Conservation (phyloP, 2,329 filamentous ascomycete genomes). For the Claviceps fusiformis region DNA sequence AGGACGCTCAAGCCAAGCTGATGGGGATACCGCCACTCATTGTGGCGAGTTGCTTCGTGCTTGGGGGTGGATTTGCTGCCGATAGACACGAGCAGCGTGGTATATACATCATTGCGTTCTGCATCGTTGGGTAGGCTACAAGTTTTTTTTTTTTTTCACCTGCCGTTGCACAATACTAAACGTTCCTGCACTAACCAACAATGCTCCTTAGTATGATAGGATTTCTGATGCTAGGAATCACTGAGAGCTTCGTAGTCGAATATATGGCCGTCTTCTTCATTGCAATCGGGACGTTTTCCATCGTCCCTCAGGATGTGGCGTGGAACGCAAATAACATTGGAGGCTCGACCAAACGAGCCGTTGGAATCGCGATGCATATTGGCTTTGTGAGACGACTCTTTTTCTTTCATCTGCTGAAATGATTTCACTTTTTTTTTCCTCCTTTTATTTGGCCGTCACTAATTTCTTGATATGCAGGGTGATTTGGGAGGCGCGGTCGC, state of each 20-base stretch:
- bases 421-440: not conserved
- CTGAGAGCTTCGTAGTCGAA: slow-evolving; percentile 25
- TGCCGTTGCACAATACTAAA: not conserved
- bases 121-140: slow-evolving; percentile 19
- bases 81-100: slow-evolving; percentile 23
- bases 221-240: slow-evolving; percentile 19
- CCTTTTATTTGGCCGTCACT: not conserved
- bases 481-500: slow-evolving; percentile 23
- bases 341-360: slow-evolving; percentile 38
- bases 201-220: slow-evolving; percentile 15
- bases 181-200: not conserved
- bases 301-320: slow-evolving; percentile 40
- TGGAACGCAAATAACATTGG: slow-evolving; percentile 49
- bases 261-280: slow-evolving; percentile 35
- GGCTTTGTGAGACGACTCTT: slow-evolving; percentile 20
- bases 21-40: slow-evolving; percentile 26
- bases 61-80: slow-evolving; percentile 29
- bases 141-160: not conserved
- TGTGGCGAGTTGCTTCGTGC: slow-evolving; percentile 23
- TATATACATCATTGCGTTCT: slow-evolving; percentile 25
- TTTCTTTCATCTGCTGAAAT: not conserved
- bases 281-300: slow-evolving; percentile 31
- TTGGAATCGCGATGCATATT: slow-evolving; percentile 42
- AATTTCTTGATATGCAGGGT: slow-evolving; percentile 14
- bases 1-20: slow-evolving; percentile 22